Percentiles rank a stretch among this genome's conserved stretches.
Conservation (phyloP, 768 basidiomycete species). For the Podaxis rugospora region DNA sequence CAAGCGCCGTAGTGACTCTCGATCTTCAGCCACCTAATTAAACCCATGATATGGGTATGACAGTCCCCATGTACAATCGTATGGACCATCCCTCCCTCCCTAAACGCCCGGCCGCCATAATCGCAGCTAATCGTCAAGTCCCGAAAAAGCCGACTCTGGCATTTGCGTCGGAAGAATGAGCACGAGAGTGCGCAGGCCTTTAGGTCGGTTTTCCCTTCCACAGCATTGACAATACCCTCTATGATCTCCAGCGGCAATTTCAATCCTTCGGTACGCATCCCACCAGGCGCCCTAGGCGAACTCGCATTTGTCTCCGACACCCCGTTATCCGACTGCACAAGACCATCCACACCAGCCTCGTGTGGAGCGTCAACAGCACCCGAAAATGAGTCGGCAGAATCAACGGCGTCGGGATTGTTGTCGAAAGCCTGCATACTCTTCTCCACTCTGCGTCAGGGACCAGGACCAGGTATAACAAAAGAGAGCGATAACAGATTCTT, state of each 20-base stretch:
- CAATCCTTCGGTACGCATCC: background rate
- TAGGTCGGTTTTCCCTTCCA: background rate
- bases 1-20: conserved; percentile 1
- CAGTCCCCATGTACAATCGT: background rate
- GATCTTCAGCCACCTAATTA: conserved; percentile 3
- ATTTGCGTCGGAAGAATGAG: background rate
- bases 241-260: conserved; percentile 10
- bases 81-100: conserved; percentile 8
- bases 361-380: background rate
- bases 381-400: background rate
- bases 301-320: background rate
- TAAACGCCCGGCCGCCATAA: background rate
- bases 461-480: background rate
- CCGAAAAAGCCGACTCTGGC: conserved; percentile 3
- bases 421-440: background rate
- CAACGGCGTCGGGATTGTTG: background rate
- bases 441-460: background rate
- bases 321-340: background rate
- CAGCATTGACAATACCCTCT: background rate
- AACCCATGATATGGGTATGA: background rate
- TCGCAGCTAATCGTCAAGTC: conserved; percentile 4
- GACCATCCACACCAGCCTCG: background rate
- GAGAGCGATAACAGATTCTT: background rate
- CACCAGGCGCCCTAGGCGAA: background rate
- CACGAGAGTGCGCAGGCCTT: conserved; percentile 7